Percentiles rank a stretch among this genome's conserved stretches.
These are phyloP conservation scores for Trichoderma atrobrunneum DNA, from an alignment of 2,329 filamentous ascomycete genomes.

Conservation along the genomic window DNA sequence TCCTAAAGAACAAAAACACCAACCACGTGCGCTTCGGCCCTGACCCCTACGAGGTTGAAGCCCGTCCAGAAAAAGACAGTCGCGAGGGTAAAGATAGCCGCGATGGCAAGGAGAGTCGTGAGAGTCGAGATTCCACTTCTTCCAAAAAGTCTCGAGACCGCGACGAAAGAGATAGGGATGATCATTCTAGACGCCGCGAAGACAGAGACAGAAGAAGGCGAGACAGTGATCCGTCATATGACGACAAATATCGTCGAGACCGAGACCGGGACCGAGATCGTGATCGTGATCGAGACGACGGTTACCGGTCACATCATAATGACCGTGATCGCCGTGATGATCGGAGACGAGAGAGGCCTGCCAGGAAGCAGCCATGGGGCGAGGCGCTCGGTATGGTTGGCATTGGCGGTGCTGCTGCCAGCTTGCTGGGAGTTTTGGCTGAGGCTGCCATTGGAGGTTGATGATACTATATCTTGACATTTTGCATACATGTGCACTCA, in stretches of 20 bases:
- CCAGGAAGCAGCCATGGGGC: slow-evolving; percentile 48
- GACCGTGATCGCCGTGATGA: slow-evolving; percentile 40
- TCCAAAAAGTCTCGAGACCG: slow-evolving; percentile 28
- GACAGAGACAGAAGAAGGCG: slow-evolving; percentile 8
- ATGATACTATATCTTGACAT: background rate
- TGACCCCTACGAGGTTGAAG: slow-evolving; percentile 44
- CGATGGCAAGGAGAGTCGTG: slow-evolving; percentile 34
- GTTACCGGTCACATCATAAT: slow-evolving; percentile 31
- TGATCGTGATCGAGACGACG: background rate
- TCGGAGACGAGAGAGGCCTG: slow-evolving; percentile 35
- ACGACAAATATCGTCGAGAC: slow-evolving; percentile 8
- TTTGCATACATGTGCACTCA: background rate
- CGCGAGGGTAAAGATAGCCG: slow-evolving; percentile 34
- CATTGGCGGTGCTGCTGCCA: slow-evolving; percentile 59
- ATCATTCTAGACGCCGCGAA: background rate
- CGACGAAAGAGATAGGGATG: slow-evolving; percentile 27
- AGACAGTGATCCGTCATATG: slow-evolving; percentile 27
- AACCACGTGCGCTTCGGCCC: slow-evolving; percentile 55
- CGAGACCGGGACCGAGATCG: slow-evolving; percentile 20
- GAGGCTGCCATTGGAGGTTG: slow-evolving; percentile 47
- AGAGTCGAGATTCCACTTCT: slow-evolving; percentile 25
- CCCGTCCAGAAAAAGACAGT: slow-evolving; percentile 33
- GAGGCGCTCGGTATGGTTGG: slow-evolving; percentile 57
- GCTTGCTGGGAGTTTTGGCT: slow-evolving; percentile 55
- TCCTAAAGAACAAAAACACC: slow-evolving; percentile 60